Evolutionary conservation across 306 rosid species (phyloP).

Genomic region (Rosa rugosa): DNA sequence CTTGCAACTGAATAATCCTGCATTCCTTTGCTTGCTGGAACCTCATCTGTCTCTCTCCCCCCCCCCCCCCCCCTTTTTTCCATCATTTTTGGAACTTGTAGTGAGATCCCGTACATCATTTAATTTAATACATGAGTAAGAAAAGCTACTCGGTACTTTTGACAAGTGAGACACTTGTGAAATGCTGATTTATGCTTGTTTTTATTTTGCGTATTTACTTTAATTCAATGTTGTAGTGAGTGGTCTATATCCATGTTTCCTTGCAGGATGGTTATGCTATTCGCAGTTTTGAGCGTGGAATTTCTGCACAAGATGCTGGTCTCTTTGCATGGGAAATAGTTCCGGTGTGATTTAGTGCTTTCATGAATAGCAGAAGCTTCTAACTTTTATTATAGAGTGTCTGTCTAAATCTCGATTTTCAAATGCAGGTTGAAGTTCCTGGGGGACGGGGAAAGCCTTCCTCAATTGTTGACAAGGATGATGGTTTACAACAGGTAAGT

Average conservation of each 20-base stretch:
- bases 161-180: background rate
- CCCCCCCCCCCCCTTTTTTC: too few relatives aligned
- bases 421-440: slow-evolving; percentile 68
- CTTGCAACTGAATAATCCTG: slow-evolving; percentile 10
- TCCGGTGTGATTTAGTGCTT: slow-evolving; percentile 59
- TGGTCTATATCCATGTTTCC: slow-evolving; percentile 2
- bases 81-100: background rate
- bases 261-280: slow-evolving; percentile 79
- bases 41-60: background rate
- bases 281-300: slow-evolving; percentile 80
- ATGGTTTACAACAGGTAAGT: slow-evolving; percentile 76
- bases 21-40: background rate
- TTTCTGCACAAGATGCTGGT: slow-evolving; percentile 70
- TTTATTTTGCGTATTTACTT: background rate
- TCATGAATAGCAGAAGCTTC: slow-evolving; percentile 5
- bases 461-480: slow-evolving; percentile 67
- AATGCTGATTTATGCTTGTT: background rate
- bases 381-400: slow-evolving; percentile 9
- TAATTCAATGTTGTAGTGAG: background rate
- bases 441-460: slow-evolving; percentile 69
- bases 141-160: background rate
- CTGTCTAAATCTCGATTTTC: slow-evolving; percentile 27
- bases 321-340: slow-evolving; percentile 81
- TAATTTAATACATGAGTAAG: background rate
- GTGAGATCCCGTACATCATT: background rate